These are phyloP conservation scores for Magnaporthales sp. DNA, from an alignment of 2,329 filamentous ascomycete genomes.

Conservation along the genomic window DNA sequence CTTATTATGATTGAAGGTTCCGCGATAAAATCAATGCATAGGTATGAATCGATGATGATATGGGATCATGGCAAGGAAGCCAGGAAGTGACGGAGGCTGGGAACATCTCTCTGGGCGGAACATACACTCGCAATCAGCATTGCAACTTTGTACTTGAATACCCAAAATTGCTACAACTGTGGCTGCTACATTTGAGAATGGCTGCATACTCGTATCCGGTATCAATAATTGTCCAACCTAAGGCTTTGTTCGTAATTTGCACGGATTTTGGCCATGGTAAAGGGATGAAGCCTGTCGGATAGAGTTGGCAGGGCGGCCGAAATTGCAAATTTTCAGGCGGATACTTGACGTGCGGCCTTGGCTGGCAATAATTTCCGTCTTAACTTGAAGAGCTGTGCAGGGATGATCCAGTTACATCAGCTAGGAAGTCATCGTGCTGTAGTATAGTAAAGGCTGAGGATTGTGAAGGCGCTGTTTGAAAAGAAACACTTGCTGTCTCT, in stretches of 20 bases:
- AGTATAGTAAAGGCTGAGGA: too few relatives aligned
- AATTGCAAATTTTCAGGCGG: neutral
- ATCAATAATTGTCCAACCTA: neutral
- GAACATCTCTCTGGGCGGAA: neutral
- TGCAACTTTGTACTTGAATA: constrained; percentile 1
- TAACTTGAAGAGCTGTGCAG: neutral
- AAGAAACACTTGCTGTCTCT: neutral
- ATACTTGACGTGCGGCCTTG: neutral
- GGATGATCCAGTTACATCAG: neutral
- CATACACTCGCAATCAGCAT: constrained; percentile 1
- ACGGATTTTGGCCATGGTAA: too few relatives aligned
- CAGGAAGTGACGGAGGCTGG: neutral
- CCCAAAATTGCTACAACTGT: neutral
- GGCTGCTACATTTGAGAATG: neutral
- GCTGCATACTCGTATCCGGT: neutral
- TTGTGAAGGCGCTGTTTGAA: neutral
- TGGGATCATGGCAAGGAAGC: neutral
- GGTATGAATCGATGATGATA: neutral
- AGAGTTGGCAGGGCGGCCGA: neutral
- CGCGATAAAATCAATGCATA: neutral
- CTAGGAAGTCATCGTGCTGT: too few relatives aligned
- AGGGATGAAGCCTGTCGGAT: neutral
- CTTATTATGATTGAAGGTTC: neutral
- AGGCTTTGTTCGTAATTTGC: neutral
- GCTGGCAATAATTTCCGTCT: too few relatives aligned